phyloP scores from a whole-genome alignment of 352 stramenopile genomes.

The Phytopythium sindhum region DNA sequence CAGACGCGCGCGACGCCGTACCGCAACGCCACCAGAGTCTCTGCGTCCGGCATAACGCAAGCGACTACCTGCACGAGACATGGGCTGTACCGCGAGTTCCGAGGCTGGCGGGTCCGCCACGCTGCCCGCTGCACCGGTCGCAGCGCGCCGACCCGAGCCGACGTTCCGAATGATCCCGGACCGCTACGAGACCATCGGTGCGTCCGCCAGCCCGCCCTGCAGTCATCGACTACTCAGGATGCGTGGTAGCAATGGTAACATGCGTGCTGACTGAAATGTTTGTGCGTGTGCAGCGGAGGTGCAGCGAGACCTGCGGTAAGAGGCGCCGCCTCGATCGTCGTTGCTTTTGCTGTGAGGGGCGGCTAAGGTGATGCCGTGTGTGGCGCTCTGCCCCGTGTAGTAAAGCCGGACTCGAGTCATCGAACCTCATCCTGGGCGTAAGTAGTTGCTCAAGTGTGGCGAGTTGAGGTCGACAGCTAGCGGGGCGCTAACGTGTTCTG shows the following conservation, averaged over 20 bases:
- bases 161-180: conserved; percentile 44
- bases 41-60: too few relatives aligned
- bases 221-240: conserved; percentile 17
- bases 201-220: conserved; percentile 33
- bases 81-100: not conserved
- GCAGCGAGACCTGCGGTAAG: conserved; percentile 35
- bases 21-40: conserved; percentile 5
- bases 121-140: not conserved
- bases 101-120: not conserved
- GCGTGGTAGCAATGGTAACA: not conserved
- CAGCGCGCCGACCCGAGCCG: not conserved
- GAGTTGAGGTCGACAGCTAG: too few relatives aligned
- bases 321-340: not conserved
- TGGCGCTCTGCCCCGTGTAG: conserved; percentile 11
- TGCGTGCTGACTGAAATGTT: not conserved
- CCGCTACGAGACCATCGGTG: conserved; percentile 59
- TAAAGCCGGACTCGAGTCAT: conserved; percentile 55
- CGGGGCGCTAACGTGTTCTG: conserved; percentile 8
- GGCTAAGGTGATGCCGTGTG: not conserved
- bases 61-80: not conserved
- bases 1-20: conserved; percentile 30
- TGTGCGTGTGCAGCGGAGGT: conserved; percentile 31
- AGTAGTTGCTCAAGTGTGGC: too few relatives aligned
- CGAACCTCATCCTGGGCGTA: conserved; percentile 49
- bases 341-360: too few relatives aligned